Base-by-base conservation (phyloP, 805 yeast genomes). In the Blastobotrys terrestris region DNA sequence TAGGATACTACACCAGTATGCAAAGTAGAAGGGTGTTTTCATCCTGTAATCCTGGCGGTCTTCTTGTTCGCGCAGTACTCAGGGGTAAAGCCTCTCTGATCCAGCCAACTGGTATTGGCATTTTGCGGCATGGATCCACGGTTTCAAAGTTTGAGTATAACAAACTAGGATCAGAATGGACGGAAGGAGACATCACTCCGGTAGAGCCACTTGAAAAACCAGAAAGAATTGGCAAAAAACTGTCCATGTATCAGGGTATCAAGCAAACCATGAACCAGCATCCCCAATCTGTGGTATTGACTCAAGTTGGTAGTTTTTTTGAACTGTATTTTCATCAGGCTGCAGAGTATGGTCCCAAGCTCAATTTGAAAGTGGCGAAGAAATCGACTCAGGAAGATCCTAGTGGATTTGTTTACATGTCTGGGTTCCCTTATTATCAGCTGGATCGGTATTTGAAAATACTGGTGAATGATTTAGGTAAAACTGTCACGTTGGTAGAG, bases 281-380 rank as follows among this genome's bases (percentile, higher is more conserved):
- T 58, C 74, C 76, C 7, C 78, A 71, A 2, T 76, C 82, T 55
- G 83, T 85, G 0, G 83, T 87, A 0, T 62, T 84, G 40, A 83
- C 90, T 0, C 95, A 89, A 60, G 91, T 90, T 39, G 97, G 70
- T 20, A 54, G 64, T 15, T 67, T 66, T 48, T 66, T 58, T 56
- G 71, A 71, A 69, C 70, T 92, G 2, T 94, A 94, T 64, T 89
- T 87, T 63, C 91, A 91, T 50, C 95, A 90, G 55, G 98, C 98
- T 0, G 79, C 81, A 7, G 75, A 74, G 44, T 82, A 77, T 63
- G 95, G 88, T 0, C 83, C 86, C 1, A 67, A 79, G 50, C 68
- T 94, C 51, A 90, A 90, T 26, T 67, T 92, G 26, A 83, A 87
- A 46, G 75, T 90, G 1, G 85, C 96, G 0, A 52, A 53, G 20